phyloP scores from a whole-genome alignment of 2,329 filamentous ascomycete genomes.

The Pseudogymnoascus sp. region DNA sequence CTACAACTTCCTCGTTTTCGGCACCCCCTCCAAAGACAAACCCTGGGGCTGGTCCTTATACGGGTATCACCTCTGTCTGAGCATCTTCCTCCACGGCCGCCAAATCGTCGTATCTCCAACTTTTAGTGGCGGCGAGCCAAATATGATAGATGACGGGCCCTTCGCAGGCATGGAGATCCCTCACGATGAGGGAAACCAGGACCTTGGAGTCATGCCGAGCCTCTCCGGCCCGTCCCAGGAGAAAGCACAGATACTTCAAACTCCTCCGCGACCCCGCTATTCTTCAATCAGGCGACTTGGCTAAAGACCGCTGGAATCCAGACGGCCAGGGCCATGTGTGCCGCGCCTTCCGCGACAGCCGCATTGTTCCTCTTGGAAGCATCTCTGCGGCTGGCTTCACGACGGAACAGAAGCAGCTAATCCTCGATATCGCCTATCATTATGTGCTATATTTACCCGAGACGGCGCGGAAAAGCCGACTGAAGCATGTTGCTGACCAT shows the following conservation, averaged over 20 bases:
- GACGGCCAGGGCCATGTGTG: conserved; percentile 72
- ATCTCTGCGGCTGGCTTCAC: conserved; percentile 43
- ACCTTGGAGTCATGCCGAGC: conserved; percentile 26
- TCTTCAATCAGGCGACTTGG: conserved; percentile 39
- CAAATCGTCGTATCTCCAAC: conserved; percentile 63
- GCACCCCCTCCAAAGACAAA: conserved; percentile 13
- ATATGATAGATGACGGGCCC: conserved; percentile 33
- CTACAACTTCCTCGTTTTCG: conserved; percentile 18
- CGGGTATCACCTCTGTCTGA: conserved; percentile 68
- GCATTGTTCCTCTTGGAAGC: conserved; percentile 62
- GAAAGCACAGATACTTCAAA: conserved; percentile 44
- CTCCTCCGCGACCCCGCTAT: conserved; percentile 55
- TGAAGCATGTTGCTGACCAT: conserved; percentile 45
- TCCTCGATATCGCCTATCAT: conserved; percentile 52
- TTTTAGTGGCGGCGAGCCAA: conserved; percentile 73
- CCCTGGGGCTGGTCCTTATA: conserved; percentile 37
- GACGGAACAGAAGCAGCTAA: conserved; percentile 44
- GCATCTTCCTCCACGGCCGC: conserved; percentile 53
- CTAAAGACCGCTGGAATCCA: conserved; percentile 61
- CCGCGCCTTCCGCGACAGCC: conserved; percentile 71
- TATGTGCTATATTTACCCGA: conserved; percentile 51
- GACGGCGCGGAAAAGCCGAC: conserved; percentile 42
- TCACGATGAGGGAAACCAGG: conserved; percentile 30
- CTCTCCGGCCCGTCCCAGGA: conserved; percentile 22
- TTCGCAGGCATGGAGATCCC: conserved; percentile 24